Percentiles rank a stretch among this genome's conserved stretches.
These are phyloP conservation scores for Teratosphaeria nubilosa DNA, from an alignment of 2,329 filamentous ascomycete genomes.

Conservation along the genomic window DNA sequence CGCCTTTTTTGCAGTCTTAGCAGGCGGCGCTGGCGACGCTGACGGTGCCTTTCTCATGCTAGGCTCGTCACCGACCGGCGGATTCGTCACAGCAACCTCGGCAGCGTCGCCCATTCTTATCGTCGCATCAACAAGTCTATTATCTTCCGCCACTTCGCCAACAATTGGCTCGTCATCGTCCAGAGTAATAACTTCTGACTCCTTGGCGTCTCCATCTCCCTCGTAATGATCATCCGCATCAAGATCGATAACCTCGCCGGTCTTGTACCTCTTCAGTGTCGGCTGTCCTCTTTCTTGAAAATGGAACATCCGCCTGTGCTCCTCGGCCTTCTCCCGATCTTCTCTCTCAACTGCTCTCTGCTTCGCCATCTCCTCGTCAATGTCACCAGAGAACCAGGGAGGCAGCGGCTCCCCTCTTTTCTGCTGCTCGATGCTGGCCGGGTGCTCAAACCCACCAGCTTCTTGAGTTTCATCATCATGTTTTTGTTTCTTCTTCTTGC, in stretches of 20 bases:
- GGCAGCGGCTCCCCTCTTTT: constrained; percentile 53
- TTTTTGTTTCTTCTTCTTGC: constrained; percentile 43
- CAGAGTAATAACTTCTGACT: constrained; percentile 33
- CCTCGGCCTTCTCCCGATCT: constrained; percentile 48
- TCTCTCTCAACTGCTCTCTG: constrained; percentile 30
- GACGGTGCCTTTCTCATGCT: neutral
- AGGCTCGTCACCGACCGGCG: constrained; percentile 20
- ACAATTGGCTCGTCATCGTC: constrained; percentile 7
- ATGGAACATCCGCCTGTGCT: constrained; percentile 48
- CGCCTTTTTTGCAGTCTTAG: neutral
- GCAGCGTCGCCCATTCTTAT: constrained; percentile 13
- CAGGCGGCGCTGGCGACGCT: neutral
- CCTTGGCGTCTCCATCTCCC: constrained; percentile 13
- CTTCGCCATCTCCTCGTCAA: constrained; percentile 49
- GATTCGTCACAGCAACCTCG: constrained; percentile 31
- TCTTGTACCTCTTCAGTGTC: constrained; percentile 48
- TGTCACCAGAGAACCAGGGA: constrained; percentile 59
- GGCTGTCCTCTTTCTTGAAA: constrained; percentile 45
- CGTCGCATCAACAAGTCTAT: constrained; percentile 21
- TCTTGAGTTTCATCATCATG: constrained; percentile 38
- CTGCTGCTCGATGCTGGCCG: constrained; percentile 23
- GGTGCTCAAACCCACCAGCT: constrained; percentile 52
- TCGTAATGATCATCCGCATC: constrained; percentile 33
- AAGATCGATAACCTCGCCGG: constrained; percentile 37
- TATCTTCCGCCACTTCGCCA: constrained; percentile 30